A percentile compares a stretch with the other conserved stretches of the same genome.
These are phyloP conservation scores for Musa acuminata DNA, from an alignment of 176 grass and related monocot genomes.

Conservation along the genomic window DNA sequence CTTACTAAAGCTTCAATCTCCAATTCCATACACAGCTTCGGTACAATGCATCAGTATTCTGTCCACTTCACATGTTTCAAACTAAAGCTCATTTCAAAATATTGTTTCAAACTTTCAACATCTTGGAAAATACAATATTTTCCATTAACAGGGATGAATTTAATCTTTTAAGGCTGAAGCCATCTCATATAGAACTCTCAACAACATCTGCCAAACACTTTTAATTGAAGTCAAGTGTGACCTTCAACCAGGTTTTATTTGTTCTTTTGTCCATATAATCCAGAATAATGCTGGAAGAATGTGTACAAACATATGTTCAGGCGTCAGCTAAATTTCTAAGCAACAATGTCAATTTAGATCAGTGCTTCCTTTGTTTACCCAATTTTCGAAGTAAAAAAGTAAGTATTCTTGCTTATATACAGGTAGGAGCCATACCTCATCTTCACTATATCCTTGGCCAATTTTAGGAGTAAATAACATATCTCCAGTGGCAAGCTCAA, in stretches of 20 bases:
- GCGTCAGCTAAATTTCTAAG: too few relatives aligned
- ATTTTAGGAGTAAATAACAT: slow-evolving; percentile 81
- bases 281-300: neutral
- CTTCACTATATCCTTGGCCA: slow-evolving; percentile 84
- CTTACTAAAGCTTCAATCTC: neutral
- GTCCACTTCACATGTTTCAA: neutral
- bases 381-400: neutral
- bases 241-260: neutral
- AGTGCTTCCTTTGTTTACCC: neutral
- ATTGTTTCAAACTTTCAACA: neutral
- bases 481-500: slow-evolving; percentile 88
- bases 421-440: slow-evolving; percentile 50
- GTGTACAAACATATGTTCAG: too few relatives aligned
- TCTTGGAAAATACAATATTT: too few relatives aligned
- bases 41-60: too few relatives aligned
- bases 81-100: neutral
- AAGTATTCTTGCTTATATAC: neutral
- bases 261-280: neutral
- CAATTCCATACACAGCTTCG: neutral
- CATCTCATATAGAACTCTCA: too few relatives aligned
- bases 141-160: neutral
- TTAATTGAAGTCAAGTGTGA: neutral
- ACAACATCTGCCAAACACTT: neutral
- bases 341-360: neutral
- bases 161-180: neutral